Base-by-base conservation (phyloP, 2,329 filamentous ascomycete genomes). In the Elsinoe perseae region DNA sequence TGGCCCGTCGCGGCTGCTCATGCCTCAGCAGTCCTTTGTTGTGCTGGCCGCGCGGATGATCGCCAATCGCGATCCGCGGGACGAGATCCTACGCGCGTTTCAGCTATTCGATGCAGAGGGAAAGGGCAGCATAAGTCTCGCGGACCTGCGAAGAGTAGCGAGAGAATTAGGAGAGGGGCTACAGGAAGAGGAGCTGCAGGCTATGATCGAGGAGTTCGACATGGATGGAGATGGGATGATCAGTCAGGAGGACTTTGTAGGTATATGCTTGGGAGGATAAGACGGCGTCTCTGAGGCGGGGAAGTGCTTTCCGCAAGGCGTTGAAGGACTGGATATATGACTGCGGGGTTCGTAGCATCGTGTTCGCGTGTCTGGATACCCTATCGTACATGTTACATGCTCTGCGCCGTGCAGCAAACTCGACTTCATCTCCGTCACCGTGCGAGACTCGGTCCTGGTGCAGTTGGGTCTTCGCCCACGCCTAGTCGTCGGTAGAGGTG, bases 191-290 rank as follows among this genome's bases (percentile, higher is more conserved):
- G 93, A 98, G 70, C 78, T 98, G 60, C 79, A 83, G 64, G 90
- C 90, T 61, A 98, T 98, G 93, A 93, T 98, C 74, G 90, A 96
- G 67, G 92, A 97, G 72, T 95, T 97, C 75, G 93, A 98, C 74
- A 79, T 96, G 61, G 88, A 95, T 67, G 92, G 89, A 1, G 95
- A 95, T 64, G 91, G 91, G 9, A 90, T 79, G 57, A 83, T 85
- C 62, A 78, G 76, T 48, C 69, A 79, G 64, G 82, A 85, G 58
- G 82, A 82, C 58, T 85, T 85, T 72, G 74, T 85, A 63, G 77
- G 79, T n/a, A 85, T 85, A 62, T 85, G 82, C 69, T 73, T 84
- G 69, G 74, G 73, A 20, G 65, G 55, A 60, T 48, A 16, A 43
- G 23, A 9, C 4, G 36, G 28, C 2, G 20, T 7, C n/a, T 12